Evolutionary conservation across 768 basidiomycete species (phyloP).

Genomic region (Gloeostereum incarnatum): DNA sequence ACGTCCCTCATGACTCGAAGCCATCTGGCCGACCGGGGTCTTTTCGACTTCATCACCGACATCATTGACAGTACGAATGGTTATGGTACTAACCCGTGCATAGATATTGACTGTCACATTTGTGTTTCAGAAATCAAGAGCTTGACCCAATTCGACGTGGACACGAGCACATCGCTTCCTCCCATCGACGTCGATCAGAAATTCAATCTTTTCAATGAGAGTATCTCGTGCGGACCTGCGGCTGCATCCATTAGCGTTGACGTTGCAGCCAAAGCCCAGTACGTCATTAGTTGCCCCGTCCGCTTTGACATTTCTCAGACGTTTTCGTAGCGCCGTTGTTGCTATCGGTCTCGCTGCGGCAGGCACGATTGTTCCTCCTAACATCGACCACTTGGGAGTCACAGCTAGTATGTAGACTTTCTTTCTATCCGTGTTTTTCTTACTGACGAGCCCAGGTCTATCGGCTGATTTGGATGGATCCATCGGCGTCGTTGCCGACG

Average conservation of each 20-base stretch:
- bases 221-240: not conserved
- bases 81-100: not conserved
- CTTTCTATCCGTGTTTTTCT: not conserved
- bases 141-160: not conserved
- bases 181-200: not conserved
- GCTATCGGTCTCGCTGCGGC: no score
- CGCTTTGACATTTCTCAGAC: not conserved
- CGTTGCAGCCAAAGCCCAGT: conserved; percentile 1
- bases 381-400: not conserved
- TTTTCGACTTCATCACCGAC: not conserved
- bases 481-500: not conserved
- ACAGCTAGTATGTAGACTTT: not conserved
- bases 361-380: not conserved
- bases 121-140: not conserved
- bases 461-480: not conserved
- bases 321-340: not conserved
- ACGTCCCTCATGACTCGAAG: no score
- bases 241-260: not conserved
- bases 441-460: not conserved
- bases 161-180: not conserved
- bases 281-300: no score
- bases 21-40: not conserved
- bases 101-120: not conserved
- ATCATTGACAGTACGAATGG: not conserved
- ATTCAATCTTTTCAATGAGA: not conserved